A percentile compares a stretch with the other conserved stretches of the same genome.
Evolutionary conservation across 169 alveolate species (phyloP).

Genomic region (Eimeria maxima): DNA sequence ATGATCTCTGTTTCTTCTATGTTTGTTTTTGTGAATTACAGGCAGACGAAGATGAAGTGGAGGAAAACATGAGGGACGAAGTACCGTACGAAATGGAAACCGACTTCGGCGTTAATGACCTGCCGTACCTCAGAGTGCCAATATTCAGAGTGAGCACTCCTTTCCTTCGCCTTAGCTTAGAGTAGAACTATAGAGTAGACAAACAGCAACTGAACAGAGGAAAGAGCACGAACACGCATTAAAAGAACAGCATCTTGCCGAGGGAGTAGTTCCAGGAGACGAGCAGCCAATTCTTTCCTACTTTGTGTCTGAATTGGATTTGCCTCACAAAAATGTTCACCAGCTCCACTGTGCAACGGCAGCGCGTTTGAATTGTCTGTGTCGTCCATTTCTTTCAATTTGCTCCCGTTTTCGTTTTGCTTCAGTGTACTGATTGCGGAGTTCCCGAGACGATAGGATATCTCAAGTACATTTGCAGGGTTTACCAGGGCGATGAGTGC

Average conservation of each 20-base stretch:
- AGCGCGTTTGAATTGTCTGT: no score
- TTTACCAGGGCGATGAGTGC: slow-evolving; percentile 83
- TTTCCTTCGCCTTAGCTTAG: neutral
- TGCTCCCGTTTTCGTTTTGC: neutral
- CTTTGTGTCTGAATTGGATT: no score
- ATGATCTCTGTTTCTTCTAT: neutral
- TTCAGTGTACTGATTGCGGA: slow-evolving; percentile 91
- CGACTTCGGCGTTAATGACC: slow-evolving; percentile 91
- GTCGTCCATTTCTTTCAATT: neutral
- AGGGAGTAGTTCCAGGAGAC: no score
- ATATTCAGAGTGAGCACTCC: slow-evolving; percentile 85
- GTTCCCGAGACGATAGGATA: slow-evolving; percentile 94
- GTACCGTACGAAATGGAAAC: slow-evolving; percentile 92
- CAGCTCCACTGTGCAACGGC: neutral
- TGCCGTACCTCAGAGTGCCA: slow-evolving; percentile 93
- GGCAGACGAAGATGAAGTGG: slow-evolving; percentile 88
- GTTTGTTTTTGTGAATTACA: slow-evolving; percentile 15
- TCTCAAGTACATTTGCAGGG: slow-evolving; percentile 90
- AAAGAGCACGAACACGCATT: neutral
- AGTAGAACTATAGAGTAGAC: neutral
- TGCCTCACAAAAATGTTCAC: neutral
- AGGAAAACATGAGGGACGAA: slow-evolving; percentile 91
- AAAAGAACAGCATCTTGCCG: no score
- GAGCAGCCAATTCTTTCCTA: neutral
- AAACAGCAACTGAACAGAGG: neutral